Conservation (phyloP, 192 early-diverging fungal species). For the Coemansia sp. region DNA sequence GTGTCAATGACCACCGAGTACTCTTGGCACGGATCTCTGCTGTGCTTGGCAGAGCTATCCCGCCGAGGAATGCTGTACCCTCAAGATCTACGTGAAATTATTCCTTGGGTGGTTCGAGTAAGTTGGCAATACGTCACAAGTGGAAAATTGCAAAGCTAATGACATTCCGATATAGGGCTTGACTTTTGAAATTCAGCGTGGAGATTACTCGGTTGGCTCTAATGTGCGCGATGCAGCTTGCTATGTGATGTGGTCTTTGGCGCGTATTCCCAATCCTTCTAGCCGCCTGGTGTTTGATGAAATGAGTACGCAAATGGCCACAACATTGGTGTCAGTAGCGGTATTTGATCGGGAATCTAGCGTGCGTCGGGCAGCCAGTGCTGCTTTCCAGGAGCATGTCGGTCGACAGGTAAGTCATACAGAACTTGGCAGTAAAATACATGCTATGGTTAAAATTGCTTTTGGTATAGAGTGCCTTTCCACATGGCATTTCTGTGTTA, state of each 20-base stretch:
- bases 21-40: constrained; percentile 92
- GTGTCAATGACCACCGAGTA: constrained; percentile 78
- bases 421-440: background rate
- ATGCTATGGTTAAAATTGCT: background rate
- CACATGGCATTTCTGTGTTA: constrained; percentile 91
- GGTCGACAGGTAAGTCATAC: constrained; percentile 69
- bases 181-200: constrained; percentile 84
- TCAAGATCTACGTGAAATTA: constrained; percentile 60
- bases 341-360: constrained; percentile 93
- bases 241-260: constrained; percentile 98
- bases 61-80: constrained; percentile 81
- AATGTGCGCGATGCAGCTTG: constrained; percentile 95
- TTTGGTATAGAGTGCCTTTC: constrained; percentile 69
- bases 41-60: constrained; percentile 89
- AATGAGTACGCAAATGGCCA: constrained; percentile 66
- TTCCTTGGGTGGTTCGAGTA: constrained; percentile 76
- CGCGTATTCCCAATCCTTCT: constrained; percentile 77
- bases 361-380: constrained; percentile 87
- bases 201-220: constrained; percentile 86
- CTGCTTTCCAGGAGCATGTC: constrained; percentile 98
- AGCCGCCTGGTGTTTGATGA: constrained; percentile 56
- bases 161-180: constrained; percentile 60
- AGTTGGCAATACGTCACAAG: constrained; percentile 15
- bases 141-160: background rate
- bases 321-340: constrained; percentile 72